Percentiles rank a stretch among this genome's conserved stretches.
phyloP scores from a whole-genome alignment of 106 monocot species.

The Apostasia shenzhenica region DNA sequence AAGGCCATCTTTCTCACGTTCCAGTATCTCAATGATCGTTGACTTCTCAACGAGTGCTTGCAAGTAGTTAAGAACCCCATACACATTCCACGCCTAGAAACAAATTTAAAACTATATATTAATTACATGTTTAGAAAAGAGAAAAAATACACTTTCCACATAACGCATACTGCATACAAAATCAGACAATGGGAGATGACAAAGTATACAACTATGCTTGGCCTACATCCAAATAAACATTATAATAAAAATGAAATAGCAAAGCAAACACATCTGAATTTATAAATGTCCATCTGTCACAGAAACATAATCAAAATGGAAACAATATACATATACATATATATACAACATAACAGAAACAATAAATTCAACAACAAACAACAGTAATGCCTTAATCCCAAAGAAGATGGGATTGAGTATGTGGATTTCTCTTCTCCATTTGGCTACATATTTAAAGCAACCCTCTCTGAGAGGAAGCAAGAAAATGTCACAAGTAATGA shows the following conservation, averaged over 20 bases:
- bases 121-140: no score
- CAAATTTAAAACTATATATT: neutral
- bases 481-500: no score
- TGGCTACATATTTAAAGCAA: no score
- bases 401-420: no score
- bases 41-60: slow-evolving; percentile 98
- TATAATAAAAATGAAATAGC: neutral
- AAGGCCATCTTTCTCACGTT: slow-evolving; percentile 89
- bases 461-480: no score
- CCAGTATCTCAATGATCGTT: slow-evolving; percentile 66
- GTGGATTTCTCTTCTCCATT: no score
- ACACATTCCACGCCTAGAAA: slow-evolving; percentile 89
- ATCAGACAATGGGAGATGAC: neutral
- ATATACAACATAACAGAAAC: no score
- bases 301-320: neutral
- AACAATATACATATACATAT: no score
- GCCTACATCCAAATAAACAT: neutral
- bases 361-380: no score
- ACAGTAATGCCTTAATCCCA: no score
- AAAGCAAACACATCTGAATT: no score
- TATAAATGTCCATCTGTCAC: neutral
- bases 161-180: neutral
- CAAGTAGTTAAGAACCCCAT: slow-evolving; percentile 95
- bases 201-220: neutral
- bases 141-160: neutral